Percentiles rank a stretch among this genome's conserved stretches.
Evolutionary conservation across 805 yeast genomes (phyloP).

Genomic region (Candida rishiriensis): DNA sequence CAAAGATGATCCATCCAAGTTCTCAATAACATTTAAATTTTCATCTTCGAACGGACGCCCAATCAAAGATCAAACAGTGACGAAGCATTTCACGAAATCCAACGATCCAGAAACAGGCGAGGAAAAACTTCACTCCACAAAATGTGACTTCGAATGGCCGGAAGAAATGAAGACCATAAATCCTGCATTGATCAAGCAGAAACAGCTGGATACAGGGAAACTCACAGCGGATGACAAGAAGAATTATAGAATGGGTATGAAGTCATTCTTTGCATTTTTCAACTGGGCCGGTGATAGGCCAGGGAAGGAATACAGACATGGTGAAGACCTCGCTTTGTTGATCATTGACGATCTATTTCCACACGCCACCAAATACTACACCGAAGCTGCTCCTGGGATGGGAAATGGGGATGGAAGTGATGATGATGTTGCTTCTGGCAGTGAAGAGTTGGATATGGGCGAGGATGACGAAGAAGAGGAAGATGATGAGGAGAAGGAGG

Average conservation of each 20-base stretch:
- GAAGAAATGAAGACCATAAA: conserved; percentile 48
- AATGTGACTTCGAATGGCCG: conserved; percentile 68
- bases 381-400: conserved; percentile 62
- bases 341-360: conserved; percentile 81
- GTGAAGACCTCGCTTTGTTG: conserved; percentile 71
- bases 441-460: conserved; percentile 47
- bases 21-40: conserved; percentile 57
- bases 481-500: conserved; percentile 20
- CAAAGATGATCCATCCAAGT: conserved; percentile 39
- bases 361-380: conserved; percentile 76
- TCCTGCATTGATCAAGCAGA: conserved; percentile 45
- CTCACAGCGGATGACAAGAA: conserved; percentile 51
- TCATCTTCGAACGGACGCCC: conserved; percentile 37
- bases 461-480: conserved; percentile 48
- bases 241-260: conserved; percentile 66
- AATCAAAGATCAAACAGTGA: conserved; percentile 53
- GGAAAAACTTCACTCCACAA: conserved; percentile 49
- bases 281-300: conserved; percentile 77
- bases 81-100: conserved; percentile 51
- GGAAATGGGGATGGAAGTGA: conserved; percentile 53
- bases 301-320: conserved; percentile 72
- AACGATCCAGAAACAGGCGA: conserved; percentile 46
- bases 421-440: conserved; percentile 33
- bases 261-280: conserved; percentile 85
- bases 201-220: conserved; percentile 25